Conservation (phyloP, 352 stramenopile species). For the Phytopythium kandeliae region DNA sequence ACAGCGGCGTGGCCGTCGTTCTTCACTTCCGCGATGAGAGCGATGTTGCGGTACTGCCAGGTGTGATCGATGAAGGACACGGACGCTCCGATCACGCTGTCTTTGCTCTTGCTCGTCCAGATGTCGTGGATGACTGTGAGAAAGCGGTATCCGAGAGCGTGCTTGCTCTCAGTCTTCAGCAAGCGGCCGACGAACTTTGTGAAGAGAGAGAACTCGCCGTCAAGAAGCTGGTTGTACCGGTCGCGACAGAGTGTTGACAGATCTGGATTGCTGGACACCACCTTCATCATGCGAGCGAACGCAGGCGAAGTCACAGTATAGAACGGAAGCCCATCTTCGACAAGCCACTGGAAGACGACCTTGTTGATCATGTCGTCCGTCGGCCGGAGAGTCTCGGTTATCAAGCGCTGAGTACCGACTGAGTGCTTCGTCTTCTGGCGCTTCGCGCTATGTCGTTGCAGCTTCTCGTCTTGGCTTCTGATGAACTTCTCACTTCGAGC, state of each 20-base stretch:
- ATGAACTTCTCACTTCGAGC: too few species aligned
- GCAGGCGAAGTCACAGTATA: background rate
- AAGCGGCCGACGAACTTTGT: background rate
- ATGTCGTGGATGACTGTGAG: background rate
- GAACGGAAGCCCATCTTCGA: background rate
- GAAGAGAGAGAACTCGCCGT: background rate
- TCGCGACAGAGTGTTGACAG: background rate
- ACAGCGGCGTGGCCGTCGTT: background rate
- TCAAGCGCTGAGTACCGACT: background rate
- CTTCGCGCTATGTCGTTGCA: background rate
- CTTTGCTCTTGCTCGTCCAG: background rate
- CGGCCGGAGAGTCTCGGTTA: background rate
- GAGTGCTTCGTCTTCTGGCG: background rate
- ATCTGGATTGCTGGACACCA: background rate
- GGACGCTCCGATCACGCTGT: background rate
- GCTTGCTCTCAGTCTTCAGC: too few species aligned
- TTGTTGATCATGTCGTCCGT: background rate
- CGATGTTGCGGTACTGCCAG: slow-evolving; percentile 2
- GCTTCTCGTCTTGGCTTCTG: too few species aligned
- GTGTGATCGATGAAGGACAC: slow-evolving; percentile 2
- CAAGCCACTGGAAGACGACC: background rate
- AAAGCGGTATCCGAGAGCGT: background rate
- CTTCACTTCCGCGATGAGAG: background rate
- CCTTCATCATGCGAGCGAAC: background rate
- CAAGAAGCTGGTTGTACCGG: background rate